phyloP scores from a whole-genome alignment of 495 filamentous ascomycete species.

The Aspergillus homomorphus region DNA sequence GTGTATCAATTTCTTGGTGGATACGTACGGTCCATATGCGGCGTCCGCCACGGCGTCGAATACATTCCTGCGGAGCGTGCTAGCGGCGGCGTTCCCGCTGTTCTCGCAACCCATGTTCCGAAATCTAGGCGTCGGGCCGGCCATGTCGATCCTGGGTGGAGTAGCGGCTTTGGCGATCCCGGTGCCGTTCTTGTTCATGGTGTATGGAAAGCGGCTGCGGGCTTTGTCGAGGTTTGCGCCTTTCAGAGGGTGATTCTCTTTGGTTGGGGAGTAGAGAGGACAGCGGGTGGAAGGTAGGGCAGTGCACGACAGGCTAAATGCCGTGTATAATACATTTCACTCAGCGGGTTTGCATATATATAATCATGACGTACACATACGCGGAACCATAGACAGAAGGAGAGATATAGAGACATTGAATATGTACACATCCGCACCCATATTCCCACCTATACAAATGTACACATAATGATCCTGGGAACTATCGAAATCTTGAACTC shows the following conservation, averaged over 20 bases:
- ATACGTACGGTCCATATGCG: slow-evolving; percentile 33
- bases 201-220: slow-evolving; percentile 14
- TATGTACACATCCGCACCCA: too few species aligned
- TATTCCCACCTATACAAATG: too few species aligned
- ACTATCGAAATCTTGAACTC: too few species aligned
- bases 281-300: too few species aligned
- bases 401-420: too few species aligned
- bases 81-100: slow-evolving; percentile 35
- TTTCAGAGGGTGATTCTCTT: not conserved
- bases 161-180: slow-evolving; percentile 30
- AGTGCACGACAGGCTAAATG: too few species aligned
- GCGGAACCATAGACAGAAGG: too few species aligned
- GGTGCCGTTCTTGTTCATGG: slow-evolving; percentile 38
- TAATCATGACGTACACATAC: too few species aligned
- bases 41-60: slow-evolving; percentile 35
- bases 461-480: too few species aligned
- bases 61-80: slow-evolving; percentile 36
- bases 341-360: too few species aligned
- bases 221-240: slow-evolving; percentile 4
- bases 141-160: slow-evolving; percentile 32
- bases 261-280: too few species aligned
- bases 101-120: slow-evolving; percentile 34
- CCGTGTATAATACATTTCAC: too few species aligned
- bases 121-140: slow-evolving; percentile 31
- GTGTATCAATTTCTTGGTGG: slow-evolving; percentile 41